Evolutionary conservation across 257 asterid species (phyloP).

Genomic region (Solanum corneliomulleri): DNA sequence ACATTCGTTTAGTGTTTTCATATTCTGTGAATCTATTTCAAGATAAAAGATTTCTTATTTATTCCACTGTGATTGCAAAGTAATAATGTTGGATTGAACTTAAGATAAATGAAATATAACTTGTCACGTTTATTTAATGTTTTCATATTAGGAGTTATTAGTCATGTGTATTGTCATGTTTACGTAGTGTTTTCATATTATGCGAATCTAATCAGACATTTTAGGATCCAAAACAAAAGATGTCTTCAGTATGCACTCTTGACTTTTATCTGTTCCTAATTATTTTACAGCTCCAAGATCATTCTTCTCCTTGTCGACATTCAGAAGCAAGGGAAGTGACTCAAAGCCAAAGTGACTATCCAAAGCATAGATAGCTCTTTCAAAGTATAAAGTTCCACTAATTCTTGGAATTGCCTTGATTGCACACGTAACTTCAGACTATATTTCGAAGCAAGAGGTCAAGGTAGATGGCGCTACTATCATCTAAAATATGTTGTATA

Average conservation of each 20-base stretch:
- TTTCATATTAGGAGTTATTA: neutral
- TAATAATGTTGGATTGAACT: neutral
- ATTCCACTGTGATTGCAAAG: neutral
- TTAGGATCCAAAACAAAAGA: neutral
- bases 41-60: neutral
- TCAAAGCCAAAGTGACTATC: conserved; percentile 55
- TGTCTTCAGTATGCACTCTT: neutral
- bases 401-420: neutral
- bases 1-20: neutral
- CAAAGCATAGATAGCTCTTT: neutral
- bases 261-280: neutral
- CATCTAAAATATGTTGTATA: conserved; percentile 3
- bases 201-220: neutral
- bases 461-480: conserved; percentile 11
- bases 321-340: conserved; percentile 92
- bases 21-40: neutral
- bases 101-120: neutral
- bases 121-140: neutral
- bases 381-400: neutral
- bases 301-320: conserved; percentile 75
- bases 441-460: neutral
- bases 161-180: neutral
- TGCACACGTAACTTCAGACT: neutral
- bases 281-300: conserved; percentile 75
- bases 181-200: neutral